phyloP scores from a whole-genome alignment of 164 flowering plant species.

The Vitis labrusca region DNA sequence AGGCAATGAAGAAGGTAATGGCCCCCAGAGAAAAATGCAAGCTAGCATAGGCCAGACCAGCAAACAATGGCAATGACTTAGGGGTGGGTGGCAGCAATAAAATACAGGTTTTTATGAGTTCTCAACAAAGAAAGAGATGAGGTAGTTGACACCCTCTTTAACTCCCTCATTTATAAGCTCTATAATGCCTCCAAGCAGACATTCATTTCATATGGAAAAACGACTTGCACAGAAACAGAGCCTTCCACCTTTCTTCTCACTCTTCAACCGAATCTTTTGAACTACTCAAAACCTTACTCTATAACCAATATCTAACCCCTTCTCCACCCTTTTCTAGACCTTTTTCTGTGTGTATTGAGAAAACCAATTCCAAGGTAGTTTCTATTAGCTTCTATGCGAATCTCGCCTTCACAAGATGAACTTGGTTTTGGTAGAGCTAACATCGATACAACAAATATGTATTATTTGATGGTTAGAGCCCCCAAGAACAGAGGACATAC shows the following conservation, averaged over 20 bases:
- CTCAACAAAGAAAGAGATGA: slow-evolving; percentile 15
- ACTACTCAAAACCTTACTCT: slow-evolving; percentile 4
- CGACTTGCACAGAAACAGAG: background rate
- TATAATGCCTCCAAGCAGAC: slow-evolving; percentile 23
- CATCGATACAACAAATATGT: slow-evolving; percentile 1
- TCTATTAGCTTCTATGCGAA: slow-evolving; percentile 18
- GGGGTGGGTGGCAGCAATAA: slow-evolving; percentile 30
- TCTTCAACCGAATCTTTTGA: slow-evolving; percentile 18
- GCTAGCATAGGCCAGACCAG: background rate
- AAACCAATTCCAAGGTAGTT: slow-evolving; percentile 29
- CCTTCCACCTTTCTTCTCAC: background rate
- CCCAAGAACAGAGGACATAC: too few relatives aligned
- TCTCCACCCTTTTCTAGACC: slow-evolving; percentile 6
- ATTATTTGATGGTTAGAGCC: too few relatives aligned
- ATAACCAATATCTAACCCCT: background rate
- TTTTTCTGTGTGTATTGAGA: slow-evolving; percentile 1
- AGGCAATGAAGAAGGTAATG: too few relatives aligned
- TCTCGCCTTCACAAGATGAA: slow-evolving; percentile 17
- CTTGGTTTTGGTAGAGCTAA: slow-evolving; percentile 10
- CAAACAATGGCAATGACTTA: background rate
- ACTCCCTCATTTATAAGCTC: slow-evolving; percentile 12
- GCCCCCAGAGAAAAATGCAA: too few relatives aligned
- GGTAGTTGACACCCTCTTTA: slow-evolving; percentile 27
- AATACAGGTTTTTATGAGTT: slow-evolving; percentile 15
- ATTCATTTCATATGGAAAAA: slow-evolving; percentile 27